phyloP scores from a whole-genome alignment of 2,329 filamentous ascomycete species.

The Neoarthrinium moseri region DNA sequence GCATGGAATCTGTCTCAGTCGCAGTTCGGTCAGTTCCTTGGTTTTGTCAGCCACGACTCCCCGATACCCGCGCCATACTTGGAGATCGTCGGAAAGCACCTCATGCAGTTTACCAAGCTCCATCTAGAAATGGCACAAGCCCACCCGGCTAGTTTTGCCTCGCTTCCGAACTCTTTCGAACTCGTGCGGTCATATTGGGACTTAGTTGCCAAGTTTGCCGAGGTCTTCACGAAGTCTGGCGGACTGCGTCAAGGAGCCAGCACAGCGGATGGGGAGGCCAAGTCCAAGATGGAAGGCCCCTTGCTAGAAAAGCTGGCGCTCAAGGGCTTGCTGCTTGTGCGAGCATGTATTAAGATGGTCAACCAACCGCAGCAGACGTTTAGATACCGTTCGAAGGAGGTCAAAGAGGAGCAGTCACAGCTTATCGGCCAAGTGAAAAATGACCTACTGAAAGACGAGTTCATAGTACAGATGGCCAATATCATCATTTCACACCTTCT shows the following conservation, averaged over 20 bases:
- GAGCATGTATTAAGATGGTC: slow-evolving; percentile 81
- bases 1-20: slow-evolving; percentile 79
- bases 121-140: slow-evolving; percentile 81
- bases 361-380: slow-evolving; percentile 80
- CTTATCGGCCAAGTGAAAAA: slow-evolving; percentile 69
- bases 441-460: slow-evolving; percentile 71
- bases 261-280: slow-evolving; percentile 29
- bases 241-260: slow-evolving; percentile 47
- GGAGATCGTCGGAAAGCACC: slow-evolving; percentile 74
- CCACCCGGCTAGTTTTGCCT: slow-evolving; percentile 79
- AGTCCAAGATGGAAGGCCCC: slow-evolving; percentile 56
- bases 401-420: slow-evolving; percentile 72
- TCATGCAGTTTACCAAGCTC: slow-evolving; percentile 87
- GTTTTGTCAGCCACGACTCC: slow-evolving; percentile 58
- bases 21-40: slow-evolving; percentile 76
- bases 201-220: slow-evolving; percentile 73
- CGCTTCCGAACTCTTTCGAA: slow-evolving; percentile 75
- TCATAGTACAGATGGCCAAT: slow-evolving; percentile 81
- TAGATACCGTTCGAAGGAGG: slow-evolving; percentile 73
- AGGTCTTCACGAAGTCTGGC: slow-evolving; percentile 65
- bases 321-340: slow-evolving; percentile 78
- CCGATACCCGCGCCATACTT: slow-evolving; percentile 52
- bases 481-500: slow-evolving; percentile 85
- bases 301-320: slow-evolving; percentile 78
- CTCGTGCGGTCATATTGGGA: slow-evolving; percentile 85